Base-by-base conservation (phyloP, 768 basidiomycete species). In the Rhodocollybia butyracea region DNA sequence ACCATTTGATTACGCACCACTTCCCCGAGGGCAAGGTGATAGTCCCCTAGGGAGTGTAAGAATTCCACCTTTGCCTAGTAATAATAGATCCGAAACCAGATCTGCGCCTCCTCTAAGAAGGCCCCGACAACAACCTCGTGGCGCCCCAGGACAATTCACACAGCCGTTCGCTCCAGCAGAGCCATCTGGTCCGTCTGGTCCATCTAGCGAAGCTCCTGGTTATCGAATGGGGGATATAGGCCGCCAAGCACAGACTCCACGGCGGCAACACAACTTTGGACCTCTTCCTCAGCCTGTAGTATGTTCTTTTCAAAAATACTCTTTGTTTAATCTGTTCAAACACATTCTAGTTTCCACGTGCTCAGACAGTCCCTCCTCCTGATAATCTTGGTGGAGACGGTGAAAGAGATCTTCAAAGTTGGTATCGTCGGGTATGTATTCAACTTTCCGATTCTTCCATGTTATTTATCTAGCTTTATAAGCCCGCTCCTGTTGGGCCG, bases 1-100 rank as follows among this genome's bases (percentile, higher is more conserved):
- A 0, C 82, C 81, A 0, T 53, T 53, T 24, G 51, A 53, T 42
- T 53, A 53, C 30, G 51, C 27, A 15, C 51, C 51, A 24, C 31
- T 42, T 21, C 51, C 22, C 31, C 34, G 34, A 19, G 51, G 21
- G 15, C 51, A 34, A 5, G 27, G 24, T 3, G 21, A 27, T 21
- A 53, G 51, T 17, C 51, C 51, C n/a, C 12, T 43, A 53, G 21
- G 34, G 12, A 12, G 21, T 12, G 24, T 51, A 51, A 8, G 38
- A 29, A 27, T 51, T 26, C 50, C 50, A n/a, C 36, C 34, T 21
- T 3, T 51, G 47, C 47, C 17, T n/a, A n/a, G n/a, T n/a, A n/a
- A n/a, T n/a, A n/a, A n/a, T n/a, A n/a, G n/a, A n/a, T n/a, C n/a
- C n/a, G n/a, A n/a, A n/a, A n/a, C n/a, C n/a, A n/a, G n/a, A n/a